A percentile compares a stretch with the other conserved stretches of the same genome.
Conservation (phyloP, 148 eudicot species). For the Mesembryanthemum crystallinum region DNA sequence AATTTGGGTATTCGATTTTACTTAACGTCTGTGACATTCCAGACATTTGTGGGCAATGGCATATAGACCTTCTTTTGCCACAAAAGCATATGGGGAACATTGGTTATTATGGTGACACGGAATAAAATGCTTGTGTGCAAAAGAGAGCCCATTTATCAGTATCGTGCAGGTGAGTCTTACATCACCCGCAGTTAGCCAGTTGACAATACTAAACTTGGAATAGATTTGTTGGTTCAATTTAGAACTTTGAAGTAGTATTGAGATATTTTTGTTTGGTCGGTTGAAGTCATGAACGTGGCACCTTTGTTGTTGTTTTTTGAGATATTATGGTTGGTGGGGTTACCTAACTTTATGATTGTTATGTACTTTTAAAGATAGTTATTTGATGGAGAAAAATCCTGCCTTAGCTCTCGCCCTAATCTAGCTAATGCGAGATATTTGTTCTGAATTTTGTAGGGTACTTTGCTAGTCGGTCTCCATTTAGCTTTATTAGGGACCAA, state of each 20-base stretch:
- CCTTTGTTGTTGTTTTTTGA: neutral
- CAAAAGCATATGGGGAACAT: neutral
- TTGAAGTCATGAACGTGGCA: neutral
- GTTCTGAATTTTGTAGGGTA: neutral
- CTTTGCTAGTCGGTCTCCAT: no score
- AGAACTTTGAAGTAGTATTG: no score
- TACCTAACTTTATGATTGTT: neutral
- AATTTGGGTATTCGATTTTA: neutral
- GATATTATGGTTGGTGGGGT: neutral
- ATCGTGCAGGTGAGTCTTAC: neutral
- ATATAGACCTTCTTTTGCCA: neutral
- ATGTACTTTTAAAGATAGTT: neutral
- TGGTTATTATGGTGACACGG: neutral
- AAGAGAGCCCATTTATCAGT: neutral
- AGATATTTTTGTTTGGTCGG: no score
- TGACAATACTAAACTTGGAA: neutral
- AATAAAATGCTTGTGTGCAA: neutral
- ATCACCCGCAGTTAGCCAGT: neutral
- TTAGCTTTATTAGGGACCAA: neutral
- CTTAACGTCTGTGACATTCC: neutral
- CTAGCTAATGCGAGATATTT: neutral
- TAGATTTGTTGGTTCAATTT: no score
- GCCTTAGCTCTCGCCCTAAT: neutral
- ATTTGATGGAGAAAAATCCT: neutral
- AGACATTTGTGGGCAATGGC: neutral